A percentile compares a stretch with the other conserved stretches of the same genome.
Evolutionary conservation across 1,284 basidiomycete species (phyloP).

Genomic region (Irpex sp.): DNA sequence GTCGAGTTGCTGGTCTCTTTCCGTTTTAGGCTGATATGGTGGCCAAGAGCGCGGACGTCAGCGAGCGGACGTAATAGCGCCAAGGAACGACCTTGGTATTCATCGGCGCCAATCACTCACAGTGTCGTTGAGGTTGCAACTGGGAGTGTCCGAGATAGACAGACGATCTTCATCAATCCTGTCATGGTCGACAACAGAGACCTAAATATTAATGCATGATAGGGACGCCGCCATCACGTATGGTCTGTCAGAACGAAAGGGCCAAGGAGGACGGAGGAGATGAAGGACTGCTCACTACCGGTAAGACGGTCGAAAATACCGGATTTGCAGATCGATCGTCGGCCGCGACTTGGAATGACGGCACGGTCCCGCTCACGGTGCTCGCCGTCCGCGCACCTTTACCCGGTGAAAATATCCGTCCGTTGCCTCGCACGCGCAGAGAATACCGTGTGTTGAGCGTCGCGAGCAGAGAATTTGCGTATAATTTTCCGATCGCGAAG

Average conservation of each 20-base stretch:
- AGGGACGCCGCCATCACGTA: too few species aligned
- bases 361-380: neutral
- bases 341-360: neutral
- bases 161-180: neutral
- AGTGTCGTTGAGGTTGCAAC: neutral
- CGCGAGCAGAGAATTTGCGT: slow-evolving; percentile 14
- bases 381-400: neutral
- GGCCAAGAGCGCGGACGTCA: neutral
- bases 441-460: slow-evolving; percentile 15
- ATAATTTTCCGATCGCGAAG: slow-evolving; percentile 16
- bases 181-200: neutral
- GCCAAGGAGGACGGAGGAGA: too few species aligned
- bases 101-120: neutral
- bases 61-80: neutral
- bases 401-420: neutral
- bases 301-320: neutral
- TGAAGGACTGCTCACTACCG: neutral
- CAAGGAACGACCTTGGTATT: neutral
- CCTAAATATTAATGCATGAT: neutral
- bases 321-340: neutral
- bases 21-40: neutral
- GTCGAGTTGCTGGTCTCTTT: neutral
- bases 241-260: too few species aligned
- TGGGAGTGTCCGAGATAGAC: neutral
- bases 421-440: slow-evolving; percentile 5